Conservation (phyloP, 2,329 filamentous ascomycete species). For the Aureobasidium vineae region DNA sequence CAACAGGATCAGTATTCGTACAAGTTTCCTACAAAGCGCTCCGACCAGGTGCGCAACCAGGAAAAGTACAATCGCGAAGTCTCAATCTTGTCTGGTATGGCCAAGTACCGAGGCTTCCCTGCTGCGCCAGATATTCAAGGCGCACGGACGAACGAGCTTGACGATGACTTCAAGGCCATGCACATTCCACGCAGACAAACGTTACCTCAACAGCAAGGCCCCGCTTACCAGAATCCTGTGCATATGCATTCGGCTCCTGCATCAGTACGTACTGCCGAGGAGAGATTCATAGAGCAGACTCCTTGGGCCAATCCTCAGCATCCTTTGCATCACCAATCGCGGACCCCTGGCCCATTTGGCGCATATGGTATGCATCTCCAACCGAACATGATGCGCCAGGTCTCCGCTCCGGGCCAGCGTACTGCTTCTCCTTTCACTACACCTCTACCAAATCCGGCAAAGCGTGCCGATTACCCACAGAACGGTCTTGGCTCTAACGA, state of each 20-base stretch:
- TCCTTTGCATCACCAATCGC: slow-evolving; percentile 29
- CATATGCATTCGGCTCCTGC: slow-evolving; percentile 24
- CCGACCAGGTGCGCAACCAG: slow-evolving; percentile 78
- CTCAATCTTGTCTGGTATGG: slow-evolving; percentile 82
- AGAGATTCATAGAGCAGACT: slow-evolving; percentile 84
- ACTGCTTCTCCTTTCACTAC: slow-evolving; percentile 35
- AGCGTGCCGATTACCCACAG: slow-evolving; percentile 27
- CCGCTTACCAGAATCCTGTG: slow-evolving; percentile 1
- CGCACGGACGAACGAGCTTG: slow-evolving; percentile 69
- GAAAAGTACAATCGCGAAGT: slow-evolving; percentile 94
- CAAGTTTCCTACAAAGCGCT: slow-evolving; percentile 72
- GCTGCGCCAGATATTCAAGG: slow-evolving; percentile 82
- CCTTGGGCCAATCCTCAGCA: slow-evolving; percentile 86
- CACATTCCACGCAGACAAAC: slow-evolving; percentile 27
- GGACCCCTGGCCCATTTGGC: slow-evolving; percentile 28
- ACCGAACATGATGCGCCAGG: slow-evolving; percentile 26
- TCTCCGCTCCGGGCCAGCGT: slow-evolving; percentile 23
- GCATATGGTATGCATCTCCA: slow-evolving; percentile 26
- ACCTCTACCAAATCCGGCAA: slow-evolving; percentile 33
- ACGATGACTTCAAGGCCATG: slow-evolving; percentile 87
- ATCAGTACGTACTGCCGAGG: slow-evolving; percentile 45
- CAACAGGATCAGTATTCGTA: slow-evolving; percentile 79
- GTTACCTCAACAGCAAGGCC: slow-evolving; percentile 30
- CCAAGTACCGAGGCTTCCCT: slow-evolving; percentile 94
- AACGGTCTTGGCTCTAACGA: slow-evolving; percentile 29